phyloP scores from a whole-genome alignment of 2,329 filamentous ascomycete species.

The Talaromyces sp. region DNA sequence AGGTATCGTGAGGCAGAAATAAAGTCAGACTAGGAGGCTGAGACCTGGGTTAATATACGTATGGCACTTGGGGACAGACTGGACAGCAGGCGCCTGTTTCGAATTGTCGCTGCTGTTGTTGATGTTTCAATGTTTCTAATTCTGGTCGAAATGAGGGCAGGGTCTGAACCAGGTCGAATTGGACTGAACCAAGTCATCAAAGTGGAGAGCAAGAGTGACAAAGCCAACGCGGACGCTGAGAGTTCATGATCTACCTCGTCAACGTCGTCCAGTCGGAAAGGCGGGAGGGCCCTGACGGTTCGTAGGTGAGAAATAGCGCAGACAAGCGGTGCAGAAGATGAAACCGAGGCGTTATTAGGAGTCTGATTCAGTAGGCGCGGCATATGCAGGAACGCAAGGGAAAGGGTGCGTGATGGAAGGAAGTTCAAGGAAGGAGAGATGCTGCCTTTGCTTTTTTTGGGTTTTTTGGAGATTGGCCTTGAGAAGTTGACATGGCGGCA shows the following conservation, averaged over 20 bases:
- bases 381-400: conserved; percentile 2
- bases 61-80: background rate
- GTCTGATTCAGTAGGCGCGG: conserved; percentile 9
- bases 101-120: conserved; percentile 11
- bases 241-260: conserved; percentile 2
- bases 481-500: background rate
- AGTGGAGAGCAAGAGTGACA: background rate
- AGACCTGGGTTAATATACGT: conserved; percentile 6
- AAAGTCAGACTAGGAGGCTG: background rate
- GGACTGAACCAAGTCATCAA: conserved; percentile 4
- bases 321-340: background rate
- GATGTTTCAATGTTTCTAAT: conserved; percentile 18
- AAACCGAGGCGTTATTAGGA: conserved; percentile 9
- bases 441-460: background rate
- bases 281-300: background rate
- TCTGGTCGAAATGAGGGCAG: conserved; percentile 8
- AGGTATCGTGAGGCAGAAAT: conserved; percentile 9
- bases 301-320: conserved; percentile 4
- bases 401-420: background rate
- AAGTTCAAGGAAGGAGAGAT: background rate
- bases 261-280: background rate
- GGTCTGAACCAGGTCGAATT: conserved; percentile 3
- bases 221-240: background rate
- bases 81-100: conserved; percentile 14
- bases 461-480: background rate